Conservation (phyloP, 495 filamentous ascomycete genomes). For the Cercophora scortea region DNA sequence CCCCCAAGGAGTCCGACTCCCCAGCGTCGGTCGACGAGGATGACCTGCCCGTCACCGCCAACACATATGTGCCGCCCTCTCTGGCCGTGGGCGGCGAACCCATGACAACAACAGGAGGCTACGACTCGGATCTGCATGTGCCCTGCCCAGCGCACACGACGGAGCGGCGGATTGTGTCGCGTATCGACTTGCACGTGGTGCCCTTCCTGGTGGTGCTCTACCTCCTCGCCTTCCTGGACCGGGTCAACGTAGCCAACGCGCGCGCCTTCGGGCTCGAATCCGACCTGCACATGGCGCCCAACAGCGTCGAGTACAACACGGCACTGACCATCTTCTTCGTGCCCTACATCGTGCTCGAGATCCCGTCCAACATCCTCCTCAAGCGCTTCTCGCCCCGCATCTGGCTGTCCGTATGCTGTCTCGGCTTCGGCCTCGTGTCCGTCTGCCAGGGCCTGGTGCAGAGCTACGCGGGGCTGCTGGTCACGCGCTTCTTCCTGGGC, state of each 20-base stretch:
- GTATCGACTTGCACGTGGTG: conserved; percentile 74
- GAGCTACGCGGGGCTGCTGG: conserved; percentile 71
- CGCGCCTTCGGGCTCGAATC: conserved; percentile 51
- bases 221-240: conserved; percentile 78
- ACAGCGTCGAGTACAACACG: conserved; percentile 57
- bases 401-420: conserved; percentile 78
- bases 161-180: conserved; percentile 62
- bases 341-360: conserved; percentile 79
- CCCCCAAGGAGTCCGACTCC: no score
- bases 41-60: no score
- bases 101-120: not conserved
- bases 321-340: conserved; percentile 88
- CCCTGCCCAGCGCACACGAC: conserved; percentile 24
- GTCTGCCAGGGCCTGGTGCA: conserved; percentile 71
- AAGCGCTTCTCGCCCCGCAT: conserved; percentile 74
- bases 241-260: conserved; percentile 68
- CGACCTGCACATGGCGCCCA: conserved; percentile 52
- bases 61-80: no score
- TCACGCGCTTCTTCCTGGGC: conserved; percentile 81
- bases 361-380: conserved; percentile 82
- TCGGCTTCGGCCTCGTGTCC: conserved; percentile 71
- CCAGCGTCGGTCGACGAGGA: no score
- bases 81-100: no score
- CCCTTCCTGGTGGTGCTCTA: conserved; percentile 80
- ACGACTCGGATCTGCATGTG: conserved; percentile 1